Base-by-base conservation (phyloP, 192 early-diverging fungal species). In the Coemansia sp. region DNA sequence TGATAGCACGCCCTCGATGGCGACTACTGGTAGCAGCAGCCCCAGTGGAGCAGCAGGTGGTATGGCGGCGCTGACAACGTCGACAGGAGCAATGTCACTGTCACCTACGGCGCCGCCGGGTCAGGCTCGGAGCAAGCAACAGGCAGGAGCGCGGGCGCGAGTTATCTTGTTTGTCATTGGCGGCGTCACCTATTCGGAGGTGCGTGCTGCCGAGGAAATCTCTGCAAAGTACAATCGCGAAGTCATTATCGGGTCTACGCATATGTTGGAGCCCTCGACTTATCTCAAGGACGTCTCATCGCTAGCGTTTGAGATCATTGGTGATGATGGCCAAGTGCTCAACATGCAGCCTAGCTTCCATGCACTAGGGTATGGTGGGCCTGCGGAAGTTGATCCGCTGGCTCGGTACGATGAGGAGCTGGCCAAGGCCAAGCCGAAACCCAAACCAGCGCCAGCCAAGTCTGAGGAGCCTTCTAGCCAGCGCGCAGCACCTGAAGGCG, bases 151-250 rank as follows among this genome's bases (percentile, higher is more conserved):
- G 42, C 68, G 57, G 67, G 59, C 68, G 41, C 77, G 81, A 34
- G 60, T 81, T 33, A 80, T 84, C 29, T 29, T 84, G 59, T 84
- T 77, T 72, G 72, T 84, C n/a, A 73, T 80, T 35, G 83, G 83
- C 34, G 83, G 83, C 9, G 64, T 77, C 31, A 81, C 83, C 2
- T 72, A 66, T 37, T 84, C 83, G 3, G 83, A 84, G 46, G 45
- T 84, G 9, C 69, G 83, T n/a, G 83, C 83, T 8, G 83, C 83
- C 14, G 63, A 80, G 19, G 83, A 84, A 53, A 62, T 84, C 37
- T 59, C 78, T 17, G 62, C 60, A 42, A 80, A 79, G 69, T 41
- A 72, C 41, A 78, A 71, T n/a, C 72, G 75, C 48, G 83, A 84
- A 64, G 78, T 84, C 11, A 63, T 80, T 45, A 53, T 84, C 10